A percentile compares a stretch with the other conserved stretches of the same genome.
These are phyloP conservation scores for Penicillium rolfsii DNA, from an alignment of 2,329 filamentous ascomycete genomes.

Conservation along the genomic window DNA sequence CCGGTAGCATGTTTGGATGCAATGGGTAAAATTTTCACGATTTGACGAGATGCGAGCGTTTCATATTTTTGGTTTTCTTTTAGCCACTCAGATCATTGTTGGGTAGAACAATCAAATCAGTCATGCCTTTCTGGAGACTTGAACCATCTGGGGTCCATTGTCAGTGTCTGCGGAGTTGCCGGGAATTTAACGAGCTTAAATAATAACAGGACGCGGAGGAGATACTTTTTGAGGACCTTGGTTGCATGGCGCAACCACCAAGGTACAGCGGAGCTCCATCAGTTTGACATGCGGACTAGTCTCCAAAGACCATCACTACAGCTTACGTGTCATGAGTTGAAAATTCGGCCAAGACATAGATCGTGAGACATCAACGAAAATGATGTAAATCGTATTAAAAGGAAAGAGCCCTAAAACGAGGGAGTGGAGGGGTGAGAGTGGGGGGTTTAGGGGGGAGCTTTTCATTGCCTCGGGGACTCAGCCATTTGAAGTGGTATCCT, in stretches of 20 bases:
- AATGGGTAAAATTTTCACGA: background rate
- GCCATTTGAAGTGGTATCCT: no score
- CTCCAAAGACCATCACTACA: no score
- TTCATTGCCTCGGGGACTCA: no score
- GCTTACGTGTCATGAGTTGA: no score
- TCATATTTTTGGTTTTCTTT: background rate
- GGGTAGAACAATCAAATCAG: background rate
- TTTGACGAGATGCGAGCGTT: constrained; percentile 2
- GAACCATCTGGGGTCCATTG: background rate
- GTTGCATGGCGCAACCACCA: background rate
- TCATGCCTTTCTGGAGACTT: background rate
- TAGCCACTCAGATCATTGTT: constrained; percentile 7
- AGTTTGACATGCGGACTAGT: no score
- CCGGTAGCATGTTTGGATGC: background rate
- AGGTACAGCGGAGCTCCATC: constrained; percentile 7
- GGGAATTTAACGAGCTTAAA: background rate
- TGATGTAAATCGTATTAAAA: no score
- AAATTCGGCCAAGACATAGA: no score
- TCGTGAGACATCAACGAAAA: no score
- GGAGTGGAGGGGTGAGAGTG: no score
- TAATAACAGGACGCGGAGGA: background rate
- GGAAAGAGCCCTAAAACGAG: no score
- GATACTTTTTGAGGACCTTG: constrained; percentile 23
- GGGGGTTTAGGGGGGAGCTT: no score
- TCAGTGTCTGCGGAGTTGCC: background rate